Base-by-base conservation (phyloP, 2,329 filamentous ascomycete genomes). In the Aspergillus flavus region DNA sequence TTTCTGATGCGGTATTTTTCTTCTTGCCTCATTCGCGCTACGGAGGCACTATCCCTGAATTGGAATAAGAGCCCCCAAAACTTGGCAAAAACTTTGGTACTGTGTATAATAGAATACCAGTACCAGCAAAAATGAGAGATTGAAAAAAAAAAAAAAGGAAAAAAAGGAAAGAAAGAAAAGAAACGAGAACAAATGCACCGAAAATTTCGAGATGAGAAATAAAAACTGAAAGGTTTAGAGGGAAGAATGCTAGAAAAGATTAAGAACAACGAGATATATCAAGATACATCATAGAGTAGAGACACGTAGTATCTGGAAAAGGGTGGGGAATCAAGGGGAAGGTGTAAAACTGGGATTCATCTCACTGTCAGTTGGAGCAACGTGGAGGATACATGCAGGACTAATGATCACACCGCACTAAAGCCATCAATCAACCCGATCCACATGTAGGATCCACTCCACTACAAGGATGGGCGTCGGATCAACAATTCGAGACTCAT, bases 1-100 rank as follows among this genome's bases (percentile, higher is more conserved):
- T 45, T 53, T n/a, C 28, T 12, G 21, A n/a, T 65, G 66, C 55
- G 68, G 63, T 66, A 66, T 69, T 69, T 70, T 61, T 58, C 56
- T 45, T 57, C 58, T 61, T 63, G 53, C 53, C 55, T 64, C 63
- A 63, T 39, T 52, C 28, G 19, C 28, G 19, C 48, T 52, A 52
- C 26, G 10, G 14, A 50, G 45, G 54, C 53, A 54, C 62, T 63
- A 65, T 46, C 39, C 55, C 46, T 30, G 23, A 56, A 58, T 50
- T 16, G 61, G 57, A 30, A n/a, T 16, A 30, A 21, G 45, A 23
- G 28, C 53, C 53, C 59, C 45, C 30, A 23, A 61, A 48, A 43
- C 50, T 56, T 58, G 39, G 56, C 43, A 45, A 39, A 46, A 39
- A 21, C 39, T 34, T 58, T 58, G 26, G 39, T 43, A 43, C 54